These are phyloP conservation scores for Ogataea parapolymorpha DNA, from an alignment of 805 yeast genomes.

Conservation along the genomic window DNA sequence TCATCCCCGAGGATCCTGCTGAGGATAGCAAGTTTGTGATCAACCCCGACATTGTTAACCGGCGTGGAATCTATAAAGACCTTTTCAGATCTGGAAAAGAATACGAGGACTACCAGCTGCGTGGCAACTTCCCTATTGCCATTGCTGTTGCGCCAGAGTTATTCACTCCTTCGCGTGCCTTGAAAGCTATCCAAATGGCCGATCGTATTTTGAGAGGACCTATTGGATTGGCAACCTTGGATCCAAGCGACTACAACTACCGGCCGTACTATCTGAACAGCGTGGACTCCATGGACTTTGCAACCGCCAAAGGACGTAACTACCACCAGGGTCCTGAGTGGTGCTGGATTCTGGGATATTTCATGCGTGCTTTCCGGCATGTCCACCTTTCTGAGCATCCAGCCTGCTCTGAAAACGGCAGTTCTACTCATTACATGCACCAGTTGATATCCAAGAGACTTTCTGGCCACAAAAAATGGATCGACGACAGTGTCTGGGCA, in stretches of 20 bases:
- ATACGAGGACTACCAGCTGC: slow-evolving; percentile 88
- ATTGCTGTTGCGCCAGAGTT: slow-evolving; percentile 94
- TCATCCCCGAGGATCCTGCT: slow-evolving; percentile 61
- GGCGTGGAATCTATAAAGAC: slow-evolving; percentile 95
- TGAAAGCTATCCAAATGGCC: slow-evolving; percentile 64
- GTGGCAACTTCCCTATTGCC: slow-evolving; percentile 92
- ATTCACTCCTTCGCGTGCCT: slow-evolving; percentile 60
- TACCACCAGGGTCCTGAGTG: slow-evolving; percentile 99
- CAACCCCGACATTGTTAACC: slow-evolving; percentile 64
- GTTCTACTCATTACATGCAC: slow-evolving; percentile 49
- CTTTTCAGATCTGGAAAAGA: slow-evolving; percentile 76
- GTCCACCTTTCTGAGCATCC: slow-evolving; percentile 45
- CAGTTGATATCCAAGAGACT: slow-evolving; percentile 61
- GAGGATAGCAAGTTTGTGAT: slow-evolving; percentile 63
- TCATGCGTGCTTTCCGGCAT: slow-evolving; percentile 68
- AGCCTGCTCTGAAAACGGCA: slow-evolving; percentile 32
- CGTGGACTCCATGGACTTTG: slow-evolving; percentile 80
- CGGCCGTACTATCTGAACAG: slow-evolving; percentile 84
- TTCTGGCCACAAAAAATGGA: slow-evolving; percentile 64
- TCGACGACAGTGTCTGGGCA: slow-evolving; percentile 80
- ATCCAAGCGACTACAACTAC: slow-evolving; percentile 89
- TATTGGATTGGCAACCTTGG: slow-evolving; percentile 86
- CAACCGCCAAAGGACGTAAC: slow-evolving; percentile 92
- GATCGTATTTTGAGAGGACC: slow-evolving; percentile 81
- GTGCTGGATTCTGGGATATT: slow-evolving; percentile 91